Percentiles rank a stretch among this genome's conserved stretches.
Evolutionary conservation across 2,329 filamentous ascomycete species (phyloP).

Genomic region (Nigrospora oryzae): DNA sequence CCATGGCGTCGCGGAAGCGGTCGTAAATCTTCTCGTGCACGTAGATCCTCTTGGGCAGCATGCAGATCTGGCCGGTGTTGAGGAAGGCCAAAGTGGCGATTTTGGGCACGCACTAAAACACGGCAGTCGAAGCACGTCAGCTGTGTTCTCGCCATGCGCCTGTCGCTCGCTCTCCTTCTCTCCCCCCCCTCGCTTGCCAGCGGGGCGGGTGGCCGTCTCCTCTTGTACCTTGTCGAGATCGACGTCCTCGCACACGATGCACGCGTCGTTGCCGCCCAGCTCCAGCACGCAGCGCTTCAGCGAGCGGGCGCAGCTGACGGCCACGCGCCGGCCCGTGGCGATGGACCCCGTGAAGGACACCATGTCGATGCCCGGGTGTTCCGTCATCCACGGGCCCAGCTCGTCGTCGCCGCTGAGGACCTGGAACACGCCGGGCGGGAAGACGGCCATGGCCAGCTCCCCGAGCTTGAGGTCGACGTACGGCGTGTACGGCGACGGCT

Average conservation of each 20-base stretch:
- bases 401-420: slow-evolving; percentile 50
- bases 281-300: slow-evolving; percentile 48
- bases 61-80: slow-evolving; percentile 26
- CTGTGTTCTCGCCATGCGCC: too few species aligned
- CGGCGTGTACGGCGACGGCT: slow-evolving; percentile 20
- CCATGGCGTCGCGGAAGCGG: slow-evolving; percentile 31
- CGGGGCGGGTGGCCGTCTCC: too few species aligned
- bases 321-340: slow-evolving; percentile 46
- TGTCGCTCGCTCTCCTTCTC: too few species aligned
- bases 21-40: slow-evolving; percentile 50
- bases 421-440: slow-evolving; percentile 56
- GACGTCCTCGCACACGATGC: slow-evolving; percentile 41
- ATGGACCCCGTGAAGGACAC: slow-evolving; percentile 51
- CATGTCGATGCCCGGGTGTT: slow-evolving; percentile 52
- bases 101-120: slow-evolving; percentile 1
- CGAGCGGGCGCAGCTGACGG: slow-evolving; percentile 38
- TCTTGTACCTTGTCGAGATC: slow-evolving; percentile 16
- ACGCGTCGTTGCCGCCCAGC: slow-evolving; percentile 45
- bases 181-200: too few species aligned
- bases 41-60: slow-evolving; percentile 46
- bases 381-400: slow-evolving; percentile 49
- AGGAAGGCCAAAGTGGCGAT: not conserved
- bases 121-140: too few species aligned
- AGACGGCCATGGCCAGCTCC: slow-evolving; percentile 47
- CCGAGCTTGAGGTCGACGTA: slow-evolving; percentile 51